Evolutionary conservation across 352 stramenopile species (phyloP), one percentile per base, ranked within the genome.

Genomic region (Pythium angustatum): DNA sequence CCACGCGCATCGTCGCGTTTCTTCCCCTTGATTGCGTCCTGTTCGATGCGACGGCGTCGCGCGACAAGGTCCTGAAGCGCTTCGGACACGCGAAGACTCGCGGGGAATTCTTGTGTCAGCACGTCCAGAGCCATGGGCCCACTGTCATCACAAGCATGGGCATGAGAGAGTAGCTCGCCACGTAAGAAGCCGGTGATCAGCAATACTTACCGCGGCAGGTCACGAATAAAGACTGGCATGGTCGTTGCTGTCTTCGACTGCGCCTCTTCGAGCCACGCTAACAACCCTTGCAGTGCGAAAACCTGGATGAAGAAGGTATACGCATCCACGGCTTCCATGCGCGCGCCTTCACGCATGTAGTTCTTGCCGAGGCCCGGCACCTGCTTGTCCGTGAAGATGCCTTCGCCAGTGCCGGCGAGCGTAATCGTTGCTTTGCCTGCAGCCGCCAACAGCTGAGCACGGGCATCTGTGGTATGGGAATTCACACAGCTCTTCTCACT

Each of bases 241-340:
- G 44, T n/a, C 1, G 14, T 19, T 15, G 52, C 68, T 53, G 83
- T 71, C 21, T 83, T 27, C 19, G 3, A 15, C 0, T 47, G 40
- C 3, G 15, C 52, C 27, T 64, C 1, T 38, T 72, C 65, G 1
- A 66, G 26, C 65, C 58, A 67, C 5, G 31, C n/a, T 10, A 91
- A 61, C 27, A 94, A 61, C 11, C 66, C 77, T 3, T 92, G 72
- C 10, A 96, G 65, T 24, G 84, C 88, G 36, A 80, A 96, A 21
- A 94, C 55, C 58, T 83, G 77, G 44, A 96, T 91, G 68, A 91
- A 96, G 40, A 89, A 93, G 15, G 84, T 85, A 53, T 96, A 96
- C 38, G 86, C 82, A 1, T 73, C 53, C 34, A 94, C 79, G 31
- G 72, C 88, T 8, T 76, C 73, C 24, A 55, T 49, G 5, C 88